Evolutionary conservation across 1,284 basidiomycete genomes (phyloP), one percentile per base, ranked within the genome.

Genomic region (Cutaneotrichosporon arboriforme): DNA sequence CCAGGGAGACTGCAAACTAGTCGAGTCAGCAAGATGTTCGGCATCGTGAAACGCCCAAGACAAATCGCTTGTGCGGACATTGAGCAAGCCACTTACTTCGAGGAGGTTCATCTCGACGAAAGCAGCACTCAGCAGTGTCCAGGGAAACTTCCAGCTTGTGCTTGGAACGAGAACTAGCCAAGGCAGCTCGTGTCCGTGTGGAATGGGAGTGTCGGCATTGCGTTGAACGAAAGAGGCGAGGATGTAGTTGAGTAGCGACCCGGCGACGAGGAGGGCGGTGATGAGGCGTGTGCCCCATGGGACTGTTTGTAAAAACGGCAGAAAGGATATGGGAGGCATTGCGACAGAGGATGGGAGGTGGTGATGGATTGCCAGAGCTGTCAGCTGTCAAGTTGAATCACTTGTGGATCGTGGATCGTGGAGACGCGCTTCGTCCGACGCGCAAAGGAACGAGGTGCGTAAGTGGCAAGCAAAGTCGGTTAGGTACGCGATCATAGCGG

Each of bases 121-220:
- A 10, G 83, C 85, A 1, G 90, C 84, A 0, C 88, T 92, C 22
- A 93, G 74, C 55, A 98, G 81, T 2, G 90, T 92, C 93, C 92
- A 98, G 23, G 94, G 94, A 64, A 86, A 87, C 77, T 87, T 90
- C 43, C 90, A 72, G 66, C 87, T 87, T 33, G 81, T 81, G 23
- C 89, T 91, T 1, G 94, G 92, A 10, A 91, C 80, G 50, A 97
- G 77, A 13, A 88, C 85, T 62, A 97, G 79, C 78, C 88, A 97
- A 15, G 88, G 85, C 33, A 80, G 75, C 58, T 64, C 76, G 21
- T 76, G 63, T 5, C 66, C 64, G n/a, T 36, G 36, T 14, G 40
- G 41, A 1, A 40, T 33, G 8, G 53, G 38, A n/a, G 54, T 31
- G 22, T 20, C 5, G 4, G 53, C 22, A 10, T 55, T 45, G 22